These are phyloP conservation scores for Arthrobotrys iridis DNA, from an alignment of 2,329 filamentous ascomycete species.

Conservation along the genomic window DNA sequence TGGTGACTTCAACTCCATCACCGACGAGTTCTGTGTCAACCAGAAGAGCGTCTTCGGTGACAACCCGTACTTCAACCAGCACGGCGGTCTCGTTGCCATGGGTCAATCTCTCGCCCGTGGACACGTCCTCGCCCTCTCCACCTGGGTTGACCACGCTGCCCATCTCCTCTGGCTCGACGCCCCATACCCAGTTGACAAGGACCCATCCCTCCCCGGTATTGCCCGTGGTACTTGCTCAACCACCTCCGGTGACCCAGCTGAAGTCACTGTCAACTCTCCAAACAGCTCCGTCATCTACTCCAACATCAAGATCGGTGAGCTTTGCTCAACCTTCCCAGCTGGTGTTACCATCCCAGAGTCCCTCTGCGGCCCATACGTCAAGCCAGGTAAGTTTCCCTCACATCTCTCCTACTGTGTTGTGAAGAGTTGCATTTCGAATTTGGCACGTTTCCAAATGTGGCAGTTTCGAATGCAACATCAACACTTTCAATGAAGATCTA, in stretches of 20 bases:
- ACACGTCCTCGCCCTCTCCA: constrained; percentile 73
- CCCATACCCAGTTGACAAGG: constrained; percentile 67
- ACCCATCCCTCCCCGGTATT: constrained; percentile 64
- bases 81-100: constrained; percentile 70
- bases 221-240: constrained; percentile 68
- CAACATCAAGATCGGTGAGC: constrained; percentile 70
- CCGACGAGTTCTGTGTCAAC: constrained; percentile 68
- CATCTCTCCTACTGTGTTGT: neutral
- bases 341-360: constrained; percentile 33
- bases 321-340: constrained; percentile 66
- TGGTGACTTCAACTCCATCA: constrained; percentile 67
- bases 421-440: neutral
- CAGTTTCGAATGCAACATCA: neutral
- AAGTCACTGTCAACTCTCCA: constrained; percentile 65
- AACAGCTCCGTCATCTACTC: constrained; percentile 68
- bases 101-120: constrained; percentile 67
- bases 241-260: constrained; percentile 66
- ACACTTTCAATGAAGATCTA: neutral
- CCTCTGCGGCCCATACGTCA: constrained; percentile 33
- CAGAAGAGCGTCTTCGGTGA: constrained; percentile 70
- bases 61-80: constrained; percentile 66
- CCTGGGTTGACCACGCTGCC: constrained; percentile 74
- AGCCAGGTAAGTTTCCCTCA: constrained; percentile 42
- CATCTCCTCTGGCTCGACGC: constrained; percentile 81
- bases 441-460: constrained; percentile 5